Evolutionary conservation across 2,329 filamentous ascomycete species (phyloP), one percentile per base, ranked within the genome.

Genomic region (Myriosclerotinia curreyana): DNA sequence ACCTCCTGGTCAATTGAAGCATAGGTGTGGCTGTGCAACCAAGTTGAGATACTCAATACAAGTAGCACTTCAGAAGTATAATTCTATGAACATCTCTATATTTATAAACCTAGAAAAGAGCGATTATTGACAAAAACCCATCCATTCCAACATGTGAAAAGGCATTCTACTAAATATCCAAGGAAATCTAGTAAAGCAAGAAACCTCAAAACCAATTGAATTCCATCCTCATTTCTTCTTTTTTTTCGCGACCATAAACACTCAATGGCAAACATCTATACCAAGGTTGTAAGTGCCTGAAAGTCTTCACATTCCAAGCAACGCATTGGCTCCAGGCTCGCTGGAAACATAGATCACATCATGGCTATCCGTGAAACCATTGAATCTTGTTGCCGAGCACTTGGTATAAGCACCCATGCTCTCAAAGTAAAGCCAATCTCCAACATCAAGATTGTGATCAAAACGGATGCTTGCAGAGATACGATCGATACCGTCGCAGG

Each of bases 391-490:
- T 68, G 95, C 94, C 66, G 92, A 97, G 82, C 94, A 98, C 83
- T 93, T 96, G 71, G 95, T 98, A 78, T 99, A 99, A 31, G 95
- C 94, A 63, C 95, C 95, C 95, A 99, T 99, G 67, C 96, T 87
- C 79, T 97, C 92, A 78, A 99, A 99, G 80, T 96, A 99, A 62
- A 99, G 83, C 95, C 95, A 99, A 77, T 99, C 95, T 60, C 95
- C 95, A 9, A 96, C 91, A 74, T 97, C 88, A 51, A 99, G 80
- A 55, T 89, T 83, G 61, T 90, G 86, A 42, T 86, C 80, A 73
- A 97, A 91, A 67, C 83, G 85, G 76, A 90, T 91, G 74, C 88
- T 90, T 76, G 91, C 86, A 58, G 89, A 86, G 78, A 99, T 96
- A 76, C 92, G 90, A 78, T 99, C 95, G 73, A 99, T 98, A 66